phyloP scores from a whole-genome alignment of 345 rosid genomes.

The Brassica incana region DNA sequence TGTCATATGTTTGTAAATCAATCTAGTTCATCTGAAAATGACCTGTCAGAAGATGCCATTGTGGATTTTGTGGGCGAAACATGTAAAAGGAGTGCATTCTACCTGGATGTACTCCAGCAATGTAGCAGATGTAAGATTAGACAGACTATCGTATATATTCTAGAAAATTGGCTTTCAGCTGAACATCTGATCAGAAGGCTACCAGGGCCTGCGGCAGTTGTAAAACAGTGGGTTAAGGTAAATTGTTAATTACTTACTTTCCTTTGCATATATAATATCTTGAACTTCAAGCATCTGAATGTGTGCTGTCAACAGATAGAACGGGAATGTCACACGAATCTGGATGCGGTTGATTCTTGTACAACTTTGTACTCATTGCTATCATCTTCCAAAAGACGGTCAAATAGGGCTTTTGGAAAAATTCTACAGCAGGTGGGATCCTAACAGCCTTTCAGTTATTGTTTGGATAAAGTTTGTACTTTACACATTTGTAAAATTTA shows the following conservation, averaged over 20 bases:
- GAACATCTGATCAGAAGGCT: slow-evolving; percentile 47
- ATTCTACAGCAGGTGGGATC: slow-evolving; percentile 80
- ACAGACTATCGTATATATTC: slow-evolving; percentile 45
- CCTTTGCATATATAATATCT: neutral
- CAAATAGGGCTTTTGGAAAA: slow-evolving; percentile 50
- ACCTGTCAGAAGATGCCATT: slow-evolving; percentile 55
- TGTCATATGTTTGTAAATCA: slow-evolving; percentile 47
- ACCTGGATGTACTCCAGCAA: slow-evolving; percentile 74
- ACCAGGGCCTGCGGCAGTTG: slow-evolving; percentile 67
- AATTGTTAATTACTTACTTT: slow-evolving; percentile 22
- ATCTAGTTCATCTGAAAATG: slow-evolving; percentile 37
- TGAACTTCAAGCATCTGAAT: slow-evolving; percentile 40
- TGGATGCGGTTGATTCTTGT: slow-evolving; percentile 40
- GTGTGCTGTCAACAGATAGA: slow-evolving; percentile 53
- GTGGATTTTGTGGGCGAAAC: slow-evolving; percentile 58
- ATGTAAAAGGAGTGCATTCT: slow-evolving; percentile 60
- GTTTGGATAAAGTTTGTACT: slow-evolving; percentile 23
- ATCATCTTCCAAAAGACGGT: slow-evolving; percentile 47
- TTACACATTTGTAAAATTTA: slow-evolving; percentile 13
- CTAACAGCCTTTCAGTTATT: slow-evolving; percentile 4
- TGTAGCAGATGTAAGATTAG: slow-evolving; percentile 47
- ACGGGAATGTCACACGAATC: slow-evolving; percentile 46
- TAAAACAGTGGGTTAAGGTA: slow-evolving; percentile 97
- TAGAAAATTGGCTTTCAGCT: slow-evolving; percentile 73
- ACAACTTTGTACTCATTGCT: slow-evolving; percentile 55